These are phyloP conservation scores for rapeseed (Brassica napus) DNA, from an alignment of 345 rosid species.

Conservation along the genomic window DNA sequence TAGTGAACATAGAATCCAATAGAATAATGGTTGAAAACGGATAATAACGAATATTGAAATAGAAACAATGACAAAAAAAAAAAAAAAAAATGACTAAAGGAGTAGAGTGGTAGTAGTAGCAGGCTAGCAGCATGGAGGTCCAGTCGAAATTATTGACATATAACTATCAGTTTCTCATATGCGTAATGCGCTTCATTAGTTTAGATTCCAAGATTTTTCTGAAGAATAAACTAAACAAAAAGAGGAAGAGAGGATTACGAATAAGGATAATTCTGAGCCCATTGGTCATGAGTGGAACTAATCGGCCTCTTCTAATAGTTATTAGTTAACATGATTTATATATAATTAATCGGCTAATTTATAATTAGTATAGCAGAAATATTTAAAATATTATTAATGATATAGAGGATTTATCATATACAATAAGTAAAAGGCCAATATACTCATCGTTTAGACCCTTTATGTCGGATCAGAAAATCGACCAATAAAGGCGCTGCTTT, in stretches of 20 bases:
- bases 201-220: slow-evolving; percentile 5
- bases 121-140: background rate
- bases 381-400: background rate
- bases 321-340: background rate
- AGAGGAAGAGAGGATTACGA: slow-evolving; percentile 8
- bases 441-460: no score
- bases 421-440: no score
- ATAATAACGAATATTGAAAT: slow-evolving; percentile 19
- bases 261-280: slow-evolving; percentile 27
- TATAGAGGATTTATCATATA: background rate
- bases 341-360: background rate
- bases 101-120: background rate
- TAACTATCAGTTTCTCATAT: background rate
- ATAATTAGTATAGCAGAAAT: background rate
- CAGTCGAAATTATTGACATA: slow-evolving; percentile 13
- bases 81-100: background rate
- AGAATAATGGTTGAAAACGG: slow-evolving; percentile 2
- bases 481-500: no score
- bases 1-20: background rate
- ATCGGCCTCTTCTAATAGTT: no score
- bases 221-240: background rate
- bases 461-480: no score
- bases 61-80: background rate
- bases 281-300: slow-evolving; percentile 20
- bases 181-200: background rate